Evolutionary conservation across 1,284 basidiomycete species (phyloP), one percentile per base, ranked within the genome.

Genomic region (Austroboletus niveus): DNA sequence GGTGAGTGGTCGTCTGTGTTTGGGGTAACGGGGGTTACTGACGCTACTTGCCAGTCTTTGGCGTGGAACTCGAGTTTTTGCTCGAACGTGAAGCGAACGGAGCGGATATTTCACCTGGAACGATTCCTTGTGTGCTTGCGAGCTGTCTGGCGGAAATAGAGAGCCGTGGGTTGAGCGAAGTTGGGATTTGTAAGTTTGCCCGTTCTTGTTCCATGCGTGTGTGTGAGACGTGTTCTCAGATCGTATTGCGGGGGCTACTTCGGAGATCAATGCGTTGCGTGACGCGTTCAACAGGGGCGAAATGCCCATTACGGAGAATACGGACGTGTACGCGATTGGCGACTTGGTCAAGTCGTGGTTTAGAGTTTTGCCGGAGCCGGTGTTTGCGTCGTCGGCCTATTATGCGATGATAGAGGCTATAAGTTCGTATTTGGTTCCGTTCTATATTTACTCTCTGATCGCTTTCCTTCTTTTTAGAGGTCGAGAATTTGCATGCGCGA

Each of bases 311-410:
- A 73, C 74, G 29, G 61, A 69, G 32, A 72, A 67, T 17, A 85
- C 81, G 3, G 91, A 93, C 63, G 84, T 92, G 30, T 85, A 92
- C 66, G 86, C 87, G 36, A 79, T 93, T 27, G 84, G 89, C 57
- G 90, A 91, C 61, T 71, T 89, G 49, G 78, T 93, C 64, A 92
- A 92, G 70, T 79, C 85, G 0, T 93, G 87, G 87, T 86, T 92
- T 73, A 81, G 91, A 42, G 73, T 85, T 14, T 72, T 93, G 27
- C 90, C 91, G 8, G 87, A 89, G 56, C 82, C 88, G 12, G 70
- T 92, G 29, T 87, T 93, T 63, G 87, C 89, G 17, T 67, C 84
- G n/a, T 66, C 76, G 10, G 77, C 80, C 4, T 92, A 91, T 65
- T 73, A 79, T 55, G 76, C 80, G 7, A 77, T 89, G 40, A 83